These are phyloP conservation scores for Candida namnaoensis DNA, from an alignment of 805 yeast genomes.

Conservation along the genomic window DNA sequence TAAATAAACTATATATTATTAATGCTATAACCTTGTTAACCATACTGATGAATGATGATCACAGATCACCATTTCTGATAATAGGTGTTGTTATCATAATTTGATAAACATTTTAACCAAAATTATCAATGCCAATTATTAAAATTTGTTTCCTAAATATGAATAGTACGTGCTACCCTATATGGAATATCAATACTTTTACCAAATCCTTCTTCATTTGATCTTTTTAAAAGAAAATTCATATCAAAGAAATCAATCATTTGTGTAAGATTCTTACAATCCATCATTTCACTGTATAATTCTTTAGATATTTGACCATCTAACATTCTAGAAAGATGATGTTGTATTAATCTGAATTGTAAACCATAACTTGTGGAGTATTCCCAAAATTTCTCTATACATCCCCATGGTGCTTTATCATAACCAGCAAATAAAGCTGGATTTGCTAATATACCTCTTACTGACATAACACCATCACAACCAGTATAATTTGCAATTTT, in stretches of 20 bases:
- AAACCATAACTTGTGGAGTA: constrained; percentile 72
- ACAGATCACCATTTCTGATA: too few relatives aligned
- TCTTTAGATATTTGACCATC: constrained; percentile 40
- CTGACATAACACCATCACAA: constrained; percentile 94
- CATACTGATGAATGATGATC: too few relatives aligned
- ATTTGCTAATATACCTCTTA: constrained; percentile 75
- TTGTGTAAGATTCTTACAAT: constrained; percentile 45
- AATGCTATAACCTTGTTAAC: too few relatives aligned
- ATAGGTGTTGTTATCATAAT: too few relatives aligned
- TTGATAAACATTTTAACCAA: not conserved
- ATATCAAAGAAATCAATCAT: constrained; percentile 78
- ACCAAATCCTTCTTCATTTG: constrained; percentile 67
- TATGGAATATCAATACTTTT: constrained; percentile 35
- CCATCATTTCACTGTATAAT: constrained; percentile 57
- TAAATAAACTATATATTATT: too few relatives aligned
- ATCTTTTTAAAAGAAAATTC: constrained; percentile 56
- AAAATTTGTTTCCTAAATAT: constrained; percentile 11
- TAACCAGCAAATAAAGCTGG: constrained; percentile 84
- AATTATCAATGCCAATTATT: not conserved
- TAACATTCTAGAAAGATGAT: constrained; percentile 85
- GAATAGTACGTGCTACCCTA: constrained; percentile 19
- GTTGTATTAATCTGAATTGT: constrained; percentile 79
- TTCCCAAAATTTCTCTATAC: constrained; percentile 78
- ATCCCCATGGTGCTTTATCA: constrained; percentile 79
- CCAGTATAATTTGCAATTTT: constrained; percentile 58